phyloP scores from a whole-genome alignment of 164 flowering plant species.

The Berberis vulgaris region DNA sequence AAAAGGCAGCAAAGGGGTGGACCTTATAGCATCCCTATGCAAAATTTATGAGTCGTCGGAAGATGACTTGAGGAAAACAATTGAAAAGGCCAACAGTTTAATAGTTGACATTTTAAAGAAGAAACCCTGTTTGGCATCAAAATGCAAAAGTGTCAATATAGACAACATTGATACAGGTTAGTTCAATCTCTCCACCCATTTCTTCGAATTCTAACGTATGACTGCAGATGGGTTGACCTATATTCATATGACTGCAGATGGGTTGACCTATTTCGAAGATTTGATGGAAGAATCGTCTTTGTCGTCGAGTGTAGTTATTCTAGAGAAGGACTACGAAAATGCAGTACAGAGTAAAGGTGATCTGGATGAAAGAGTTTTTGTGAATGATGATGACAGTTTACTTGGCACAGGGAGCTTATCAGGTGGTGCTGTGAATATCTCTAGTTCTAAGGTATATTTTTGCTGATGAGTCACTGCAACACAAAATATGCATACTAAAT shows the following conservation, averaged over 20 bases:
- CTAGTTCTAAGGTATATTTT: slow-evolving; percentile 59
- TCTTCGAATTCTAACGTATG: no score
- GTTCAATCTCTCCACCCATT: neutral
- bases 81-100: slow-evolving; percentile 64
- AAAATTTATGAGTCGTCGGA: slow-evolving; percentile 69
- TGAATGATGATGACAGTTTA: slow-evolving; percentile 73
- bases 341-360: slow-evolving; percentile 60
- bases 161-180: slow-evolving; percentile 57
- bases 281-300: slow-evolving; percentile 66
- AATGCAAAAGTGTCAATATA: slow-evolving; percentile 45
- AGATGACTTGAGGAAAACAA: slow-evolving; percentile 62
- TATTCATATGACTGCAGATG: slow-evolving; percentile 45
- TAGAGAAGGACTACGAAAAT: slow-evolving; percentile 74
- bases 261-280: slow-evolving; percentile 68
- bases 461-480: neutral
- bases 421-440: slow-evolving; percentile 53
- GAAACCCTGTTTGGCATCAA: slow-evolving; percentile 56
- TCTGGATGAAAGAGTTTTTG: slow-evolving; percentile 78
- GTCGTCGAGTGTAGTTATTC: slow-evolving; percentile 36
- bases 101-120: slow-evolving; percentile 61
- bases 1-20: slow-evolving; percentile 51
- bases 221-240: no score
- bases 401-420: slow-evolving; percentile 79
- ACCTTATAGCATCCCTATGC: slow-evolving; percentile 78
- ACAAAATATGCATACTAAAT: neutral